A percentile compares a stretch with the other conserved stretches of the same genome.
phyloP scores from a whole-genome alignment of 106 monocot species.

The Alisma plantagoaquatica region DNA sequence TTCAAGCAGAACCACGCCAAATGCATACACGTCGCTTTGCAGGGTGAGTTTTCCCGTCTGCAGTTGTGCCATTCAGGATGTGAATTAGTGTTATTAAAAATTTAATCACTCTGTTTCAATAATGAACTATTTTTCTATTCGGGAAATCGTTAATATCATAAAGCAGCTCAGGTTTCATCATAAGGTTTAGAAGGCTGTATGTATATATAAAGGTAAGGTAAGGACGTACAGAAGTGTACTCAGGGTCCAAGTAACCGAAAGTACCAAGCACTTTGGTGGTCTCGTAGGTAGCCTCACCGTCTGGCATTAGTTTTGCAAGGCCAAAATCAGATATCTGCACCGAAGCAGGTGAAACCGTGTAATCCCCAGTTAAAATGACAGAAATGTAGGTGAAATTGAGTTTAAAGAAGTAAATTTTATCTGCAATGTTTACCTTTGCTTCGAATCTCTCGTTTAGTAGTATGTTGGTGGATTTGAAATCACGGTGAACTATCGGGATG shows the following conservation, averaged over 20 bases:
- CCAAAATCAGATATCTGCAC: slow-evolving; percentile 88
- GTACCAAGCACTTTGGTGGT: slow-evolving; percentile 68
- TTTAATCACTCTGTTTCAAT: not conserved
- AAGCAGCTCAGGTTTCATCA: too few species aligned
- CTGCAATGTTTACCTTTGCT: slow-evolving; percentile 48
- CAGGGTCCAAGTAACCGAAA: slow-evolving; percentile 93
- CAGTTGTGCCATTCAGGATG: not conserved
- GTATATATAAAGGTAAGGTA: too few species aligned
- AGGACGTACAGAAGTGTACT: slow-evolving; percentile 77
- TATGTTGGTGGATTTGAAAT: slow-evolving; percentile 93
- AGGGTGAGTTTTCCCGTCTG: slow-evolving; percentile 82
- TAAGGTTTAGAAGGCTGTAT: too few species aligned
- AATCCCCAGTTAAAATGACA: not conserved
- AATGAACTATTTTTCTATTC: too few species aligned
- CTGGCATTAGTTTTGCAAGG: slow-evolving; percentile 84
- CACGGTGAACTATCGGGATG: slow-evolving; percentile 71
- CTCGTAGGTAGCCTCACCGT: slow-evolving; percentile 39
- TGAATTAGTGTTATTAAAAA: not conserved
- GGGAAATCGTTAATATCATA: not conserved
- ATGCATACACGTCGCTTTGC: slow-evolving; percentile 85
- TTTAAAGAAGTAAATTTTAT: not conserved
- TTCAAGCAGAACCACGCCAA: slow-evolving; percentile 73
- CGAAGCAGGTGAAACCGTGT: not conserved
- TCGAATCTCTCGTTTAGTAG: slow-evolving; percentile 54
- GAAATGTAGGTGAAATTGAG: not conserved